Evolutionary conservation across 495 filamentous ascomycete species (phyloP).

Genomic region (Apodospora peruviana): DNA sequence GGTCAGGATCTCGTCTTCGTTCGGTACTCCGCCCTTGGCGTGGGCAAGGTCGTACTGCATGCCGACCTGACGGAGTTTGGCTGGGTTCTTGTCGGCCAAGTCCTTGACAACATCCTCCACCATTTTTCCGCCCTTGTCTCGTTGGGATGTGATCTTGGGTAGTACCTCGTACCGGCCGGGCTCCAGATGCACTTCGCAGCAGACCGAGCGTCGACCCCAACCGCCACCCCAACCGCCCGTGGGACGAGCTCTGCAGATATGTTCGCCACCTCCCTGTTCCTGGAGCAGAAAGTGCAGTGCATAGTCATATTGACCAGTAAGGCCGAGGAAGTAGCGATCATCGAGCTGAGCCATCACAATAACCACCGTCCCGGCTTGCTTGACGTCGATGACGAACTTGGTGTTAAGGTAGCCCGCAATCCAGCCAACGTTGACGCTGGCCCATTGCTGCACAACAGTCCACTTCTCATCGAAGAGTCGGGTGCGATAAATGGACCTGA

Average conservation of each 20-base stretch:
- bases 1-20: conserved; percentile 57
- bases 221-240: no score
- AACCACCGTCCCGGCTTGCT: conserved; percentile 54
- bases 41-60: conserved; percentile 69
- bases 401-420: conserved; percentile 67
- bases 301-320: conserved; percentile 65
- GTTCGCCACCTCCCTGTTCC: conserved; percentile 61
- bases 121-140: conserved; percentile 32
- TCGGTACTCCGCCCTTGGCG: conserved; percentile 61
- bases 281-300: conserved; percentile 66
- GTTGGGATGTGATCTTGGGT: conserved; percentile 62
- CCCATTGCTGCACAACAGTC: conserved; percentile 48
- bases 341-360: conserved; percentile 62
- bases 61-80: conserved; percentile 68
- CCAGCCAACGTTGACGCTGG: conserved; percentile 31
- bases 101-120: conserved; percentile 56
- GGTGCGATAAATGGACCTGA: conserved; percentile 65
- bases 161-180: conserved; percentile 67
- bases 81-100: conserved; percentile 50
- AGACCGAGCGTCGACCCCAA: no score
- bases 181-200: conserved; percentile 65
- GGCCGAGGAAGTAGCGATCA: conserved; percentile 63
- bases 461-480: conserved; percentile 67
- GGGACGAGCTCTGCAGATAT: conserved; percentile 61
- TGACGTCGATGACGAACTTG: conserved; percentile 61